Percentiles rank a stretch among this genome's conserved stretches.
These are phyloP conservation scores for Leishmania turanica DNA, from an alignment of 208 protist genomes.

Conservation along the genomic window DNA sequence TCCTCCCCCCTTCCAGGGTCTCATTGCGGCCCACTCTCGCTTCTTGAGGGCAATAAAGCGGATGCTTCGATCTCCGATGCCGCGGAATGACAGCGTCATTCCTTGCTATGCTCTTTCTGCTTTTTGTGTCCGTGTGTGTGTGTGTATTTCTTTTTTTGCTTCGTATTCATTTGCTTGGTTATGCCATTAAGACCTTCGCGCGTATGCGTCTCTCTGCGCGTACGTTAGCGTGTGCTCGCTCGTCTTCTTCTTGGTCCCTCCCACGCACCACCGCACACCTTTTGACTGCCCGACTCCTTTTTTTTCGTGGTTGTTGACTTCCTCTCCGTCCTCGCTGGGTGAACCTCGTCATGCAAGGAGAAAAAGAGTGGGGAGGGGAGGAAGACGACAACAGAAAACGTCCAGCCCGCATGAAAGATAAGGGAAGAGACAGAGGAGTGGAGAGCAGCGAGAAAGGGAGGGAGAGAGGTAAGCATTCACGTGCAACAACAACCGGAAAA, in stretches of 20 bases:
- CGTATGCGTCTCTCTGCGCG: background rate
- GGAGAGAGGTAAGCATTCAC: too few species aligned
- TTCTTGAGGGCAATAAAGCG: background rate
- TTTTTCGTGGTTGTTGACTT: background rate
- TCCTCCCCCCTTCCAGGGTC: background rate
- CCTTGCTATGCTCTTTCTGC: background rate
- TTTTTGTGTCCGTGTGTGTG: background rate
- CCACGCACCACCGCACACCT: background rate
- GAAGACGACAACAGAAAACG: background rate
- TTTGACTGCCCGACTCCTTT: background rate
- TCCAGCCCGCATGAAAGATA: background rate
- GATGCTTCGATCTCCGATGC: background rate
- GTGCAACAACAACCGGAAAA: background rate
- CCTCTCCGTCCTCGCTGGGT: background rate
- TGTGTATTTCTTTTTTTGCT: background rate
- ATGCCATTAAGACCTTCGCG: background rate
- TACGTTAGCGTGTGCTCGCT: background rate
- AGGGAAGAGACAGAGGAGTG: background rate
- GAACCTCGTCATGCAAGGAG: background rate
- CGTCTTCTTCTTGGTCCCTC: background rate
- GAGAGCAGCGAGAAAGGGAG: background rate
- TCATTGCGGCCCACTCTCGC: background rate
- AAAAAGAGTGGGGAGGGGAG: background rate
- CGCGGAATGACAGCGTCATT: background rate
- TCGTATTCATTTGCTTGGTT: background rate